phyloP scores from a whole-genome alignment of 2,329 filamentous ascomycete species.

The Penicillium olsonii region DNA sequence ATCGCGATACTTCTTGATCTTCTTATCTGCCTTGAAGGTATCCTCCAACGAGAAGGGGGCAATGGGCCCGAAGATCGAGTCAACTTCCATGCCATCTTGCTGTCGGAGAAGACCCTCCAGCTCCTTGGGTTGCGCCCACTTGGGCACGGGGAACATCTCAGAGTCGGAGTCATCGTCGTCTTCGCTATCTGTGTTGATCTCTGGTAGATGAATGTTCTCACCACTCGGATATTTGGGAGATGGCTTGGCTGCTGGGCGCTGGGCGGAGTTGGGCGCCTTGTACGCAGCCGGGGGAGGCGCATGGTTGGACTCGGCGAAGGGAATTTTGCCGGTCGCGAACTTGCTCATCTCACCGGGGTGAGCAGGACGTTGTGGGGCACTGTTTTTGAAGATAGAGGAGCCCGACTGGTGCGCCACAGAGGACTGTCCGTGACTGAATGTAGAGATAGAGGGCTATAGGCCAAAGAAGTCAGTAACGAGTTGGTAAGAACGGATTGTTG shows the following conservation, averaged over 20 bases:
- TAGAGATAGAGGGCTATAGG: conserved; percentile 45
- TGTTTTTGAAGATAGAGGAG: conserved; percentile 42
- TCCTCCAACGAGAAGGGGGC: conserved; percentile 92
- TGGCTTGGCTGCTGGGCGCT: conserved; percentile 53
- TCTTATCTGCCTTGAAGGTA: conserved; percentile 88
- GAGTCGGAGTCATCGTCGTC: conserved; percentile 70
- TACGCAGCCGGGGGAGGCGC: conserved; percentile 49
- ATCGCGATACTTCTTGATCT: conserved; percentile 84
- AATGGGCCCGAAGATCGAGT: conserved; percentile 91
- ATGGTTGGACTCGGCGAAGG: conserved; percentile 74
- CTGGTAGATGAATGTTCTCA: conserved; percentile 86
- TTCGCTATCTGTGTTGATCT: conserved; percentile 93
- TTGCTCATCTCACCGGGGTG: conserved; percentile 84
- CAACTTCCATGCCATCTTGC: conserved; percentile 73
- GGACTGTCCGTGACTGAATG: conserved; percentile 40
- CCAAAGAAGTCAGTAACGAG: conserved; percentile 13
- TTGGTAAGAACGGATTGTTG: background rate
- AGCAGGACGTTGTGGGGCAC: conserved; percentile 60
- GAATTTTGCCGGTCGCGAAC: conserved; percentile 83
- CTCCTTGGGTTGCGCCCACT: conserved; percentile 87
- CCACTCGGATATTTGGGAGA: conserved; percentile 87
- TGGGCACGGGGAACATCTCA: conserved; percentile 65
- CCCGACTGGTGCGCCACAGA: conserved; percentile 34
- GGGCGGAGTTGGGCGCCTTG: conserved; percentile 61
- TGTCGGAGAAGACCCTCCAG: conserved; percentile 72